Conservation (phyloP, 2,329 filamentous ascomycete genomes). For the Colletotrichum limetticola region DNA sequence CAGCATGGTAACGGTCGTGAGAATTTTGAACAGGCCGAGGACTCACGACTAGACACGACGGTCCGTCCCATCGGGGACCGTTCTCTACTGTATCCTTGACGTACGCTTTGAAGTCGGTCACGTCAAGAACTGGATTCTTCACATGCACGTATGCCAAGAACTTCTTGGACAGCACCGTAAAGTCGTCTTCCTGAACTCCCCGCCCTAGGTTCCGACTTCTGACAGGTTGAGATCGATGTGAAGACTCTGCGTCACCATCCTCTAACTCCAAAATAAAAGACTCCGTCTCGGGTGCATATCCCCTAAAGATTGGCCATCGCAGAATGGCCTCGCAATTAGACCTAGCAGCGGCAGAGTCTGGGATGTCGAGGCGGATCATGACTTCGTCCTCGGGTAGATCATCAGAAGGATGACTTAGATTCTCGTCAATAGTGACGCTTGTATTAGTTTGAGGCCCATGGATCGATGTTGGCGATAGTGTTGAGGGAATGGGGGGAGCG, state of each 20-base stretch:
- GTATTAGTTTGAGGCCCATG: background rate
- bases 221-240: background rate
- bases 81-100: conserved; percentile 39
- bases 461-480: background rate
- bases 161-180: conserved; percentile 39
- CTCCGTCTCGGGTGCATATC: conserved; percentile 36
- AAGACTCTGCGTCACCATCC: conserved; percentile 28
- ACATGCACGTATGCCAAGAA: conserved; percentile 46
- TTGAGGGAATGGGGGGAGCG: background rate
- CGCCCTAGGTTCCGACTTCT: conserved; percentile 25
- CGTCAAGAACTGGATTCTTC: conserved; percentile 46
- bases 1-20: background rate
- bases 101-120: conserved; percentile 33
- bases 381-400: conserved; percentile 15
- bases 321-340: conserved; percentile 41
- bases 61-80: conserved; percentile 42
- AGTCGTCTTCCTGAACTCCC: conserved; percentile 42
- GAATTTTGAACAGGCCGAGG: too few species aligned
- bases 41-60: conserved; percentile 44
- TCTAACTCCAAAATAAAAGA: conserved; percentile 35
- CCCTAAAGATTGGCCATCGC: conserved; percentile 44
- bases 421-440: background rate
- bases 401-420: background rate
- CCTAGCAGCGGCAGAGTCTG: conserved; percentile 33
- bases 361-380: conserved; percentile 26